Conservation (phyloP, 208 protist species). For the Crithidia thermophila region DNA sequence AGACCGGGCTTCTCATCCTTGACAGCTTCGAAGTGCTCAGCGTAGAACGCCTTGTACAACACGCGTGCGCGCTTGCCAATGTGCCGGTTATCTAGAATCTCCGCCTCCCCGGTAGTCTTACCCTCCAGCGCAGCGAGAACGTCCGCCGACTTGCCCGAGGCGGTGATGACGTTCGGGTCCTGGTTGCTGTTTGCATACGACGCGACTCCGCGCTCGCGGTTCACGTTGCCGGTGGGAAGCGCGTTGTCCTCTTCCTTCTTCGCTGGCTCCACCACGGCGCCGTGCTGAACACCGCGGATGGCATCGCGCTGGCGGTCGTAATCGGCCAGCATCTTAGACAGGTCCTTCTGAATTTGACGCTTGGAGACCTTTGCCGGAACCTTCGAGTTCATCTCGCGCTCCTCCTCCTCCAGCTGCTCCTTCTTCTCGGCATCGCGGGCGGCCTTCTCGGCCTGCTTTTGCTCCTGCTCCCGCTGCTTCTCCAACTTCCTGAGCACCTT, state of each 20-base stretch:
- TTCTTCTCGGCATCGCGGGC: conserved; percentile 65
- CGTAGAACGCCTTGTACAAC: conserved; percentile 84
- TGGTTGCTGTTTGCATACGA: conserved; percentile 5
- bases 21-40: conserved; percentile 59
- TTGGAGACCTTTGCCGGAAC: conserved; percentile 74
- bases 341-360: conserved; percentile 84
- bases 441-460: conserved; percentile 56
- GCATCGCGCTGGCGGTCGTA: conserved; percentile 75
- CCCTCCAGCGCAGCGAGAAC: conserved; percentile 50
- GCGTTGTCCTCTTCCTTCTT: conserved; percentile 14
- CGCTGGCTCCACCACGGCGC: conserved; percentile 25
- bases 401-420: conserved; percentile 74
- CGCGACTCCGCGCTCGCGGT: conserved; percentile 34
- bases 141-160: conserved; percentile 49
- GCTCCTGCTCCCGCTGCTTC: conserved; percentile 68
- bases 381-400: conserved; percentile 60
- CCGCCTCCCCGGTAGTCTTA: conserved; percentile 7
- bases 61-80: conserved; percentile 85
- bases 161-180: conserved; percentile 33
- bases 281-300: conserved; percentile 35
- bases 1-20: conserved; percentile 79
- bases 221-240: conserved; percentile 56
- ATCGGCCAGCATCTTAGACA: conserved; percentile 82
- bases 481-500: conserved; percentile 61
- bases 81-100: conserved; percentile 70